These are phyloP conservation scores for Astrocystis sublimbata DNA, from an alignment of 495 filamentous ascomycete genomes.

Conservation along the genomic window DNA sequence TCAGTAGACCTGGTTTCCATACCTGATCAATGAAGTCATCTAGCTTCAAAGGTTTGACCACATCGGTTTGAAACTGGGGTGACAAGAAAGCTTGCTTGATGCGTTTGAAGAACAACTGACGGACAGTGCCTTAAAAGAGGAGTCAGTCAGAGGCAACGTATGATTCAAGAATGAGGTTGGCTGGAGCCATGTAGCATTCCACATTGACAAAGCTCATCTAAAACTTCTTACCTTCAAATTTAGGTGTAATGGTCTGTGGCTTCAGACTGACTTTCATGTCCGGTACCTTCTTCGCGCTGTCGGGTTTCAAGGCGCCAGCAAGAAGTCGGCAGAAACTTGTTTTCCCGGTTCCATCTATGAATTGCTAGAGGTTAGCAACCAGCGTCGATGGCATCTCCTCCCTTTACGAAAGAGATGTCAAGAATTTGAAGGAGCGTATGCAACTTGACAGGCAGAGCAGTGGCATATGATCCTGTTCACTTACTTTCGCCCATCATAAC, in stretches of 20 bases:
- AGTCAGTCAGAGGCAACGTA: neutral
- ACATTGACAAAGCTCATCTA: neutral
- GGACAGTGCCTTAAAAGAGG: conserved; percentile 63
- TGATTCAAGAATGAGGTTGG: neutral
- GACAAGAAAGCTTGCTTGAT: conserved; percentile 95
- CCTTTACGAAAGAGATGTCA: conserved; percentile 32
- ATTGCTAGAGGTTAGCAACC: conserved; percentile 44
- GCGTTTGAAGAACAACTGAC: conserved; percentile 92
- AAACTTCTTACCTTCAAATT: conserved; percentile 61
- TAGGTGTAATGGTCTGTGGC: conserved; percentile 98
- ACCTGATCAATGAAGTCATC: conserved; percentile 96
- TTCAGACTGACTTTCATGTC: conserved; percentile 99
- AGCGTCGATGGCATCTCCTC: conserved; percentile 56
- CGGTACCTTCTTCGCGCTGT: conserved; percentile 71
- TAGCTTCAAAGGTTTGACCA: conserved; percentile 96
- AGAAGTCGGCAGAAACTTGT: conserved; percentile 97
- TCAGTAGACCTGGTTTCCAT: too few relatives aligned
- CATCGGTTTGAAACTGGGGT: conserved; percentile 98
- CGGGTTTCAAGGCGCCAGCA: conserved; percentile 89
- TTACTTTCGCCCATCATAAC: conserved; percentile 97
- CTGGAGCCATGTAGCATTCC: neutral
- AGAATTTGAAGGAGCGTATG: neutral
- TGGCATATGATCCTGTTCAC: neutral
- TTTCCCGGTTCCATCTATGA: conserved; percentile 74
- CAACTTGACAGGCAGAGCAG: neutral